A percentile compares a stretch with the other conserved stretches of the same genome.
These are phyloP conservation scores for Penstemon newberryi DNA, from an alignment of 257 asterid genomes.

Conservation along the genomic window DNA sequence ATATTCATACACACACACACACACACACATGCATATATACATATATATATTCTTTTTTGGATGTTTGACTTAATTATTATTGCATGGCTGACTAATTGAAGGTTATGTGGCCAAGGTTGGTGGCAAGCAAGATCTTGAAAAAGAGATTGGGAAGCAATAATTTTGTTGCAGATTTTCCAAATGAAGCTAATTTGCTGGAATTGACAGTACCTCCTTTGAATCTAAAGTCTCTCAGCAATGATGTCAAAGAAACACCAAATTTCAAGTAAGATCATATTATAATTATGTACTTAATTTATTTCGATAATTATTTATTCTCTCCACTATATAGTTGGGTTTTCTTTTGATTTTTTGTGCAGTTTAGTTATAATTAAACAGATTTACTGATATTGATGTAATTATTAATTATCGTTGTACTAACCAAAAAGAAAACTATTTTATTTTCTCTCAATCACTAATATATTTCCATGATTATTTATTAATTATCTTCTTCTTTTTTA, in stretches of 20 bases:
- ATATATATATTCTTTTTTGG: neutral
- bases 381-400: too few relatives aligned
- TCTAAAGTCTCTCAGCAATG: slow-evolving; percentile 26
- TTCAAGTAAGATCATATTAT: slow-evolving; percentile 35
- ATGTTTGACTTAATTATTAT: neutral
- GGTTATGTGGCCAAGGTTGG: slow-evolving; percentile 70
- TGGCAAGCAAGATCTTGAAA: slow-evolving; percentile 55
- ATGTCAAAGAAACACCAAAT: slow-evolving; percentile 24
- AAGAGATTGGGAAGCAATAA: slow-evolving; percentile 50
- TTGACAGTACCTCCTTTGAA: slow-evolving; percentile 26
- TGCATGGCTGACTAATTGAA: slow-evolving; percentile 26
- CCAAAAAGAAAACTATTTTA: too few relatives aligned
- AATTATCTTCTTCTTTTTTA: too few relatives aligned
- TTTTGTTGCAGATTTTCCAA: slow-evolving; percentile 56
- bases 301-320: too few relatives aligned
- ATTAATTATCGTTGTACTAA: too few relatives aligned
- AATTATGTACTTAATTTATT: too few relatives aligned
- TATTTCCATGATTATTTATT: too few relatives aligned
- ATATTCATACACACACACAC: neutral
- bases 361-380: too few relatives aligned
- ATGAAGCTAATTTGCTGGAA: slow-evolving; percentile 28
- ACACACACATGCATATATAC: neutral
- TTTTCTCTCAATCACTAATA: too few relatives aligned
- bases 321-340: too few relatives aligned
- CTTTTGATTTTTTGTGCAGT: too few relatives aligned